Base-by-base conservation (phyloP, 2,329 filamentous ascomycete species). In the Drechslera avenae region DNA sequence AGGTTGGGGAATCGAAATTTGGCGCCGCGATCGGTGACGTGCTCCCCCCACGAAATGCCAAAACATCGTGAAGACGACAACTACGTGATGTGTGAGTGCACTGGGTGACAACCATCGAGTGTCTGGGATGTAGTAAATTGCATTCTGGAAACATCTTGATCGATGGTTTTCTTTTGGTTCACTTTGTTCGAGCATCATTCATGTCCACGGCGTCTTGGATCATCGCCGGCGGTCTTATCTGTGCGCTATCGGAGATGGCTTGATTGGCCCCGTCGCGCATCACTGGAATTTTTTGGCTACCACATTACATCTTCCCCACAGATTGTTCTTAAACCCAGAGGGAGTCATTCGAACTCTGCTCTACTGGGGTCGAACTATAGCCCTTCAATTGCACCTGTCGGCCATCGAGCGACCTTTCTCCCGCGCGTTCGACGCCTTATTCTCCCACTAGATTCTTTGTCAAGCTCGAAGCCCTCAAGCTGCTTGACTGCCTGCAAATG, bases 401-500 rank as follows among this genome's bases (percentile, higher is more conserved):
- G 46, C 48, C 56, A 56, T 54, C 50, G 48, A 53, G 57, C 62
- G 53, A 57, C 54, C 50, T 42, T 56, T 36, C 47, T 43, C 33
- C 32, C 52, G 54, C 61, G 57, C 57, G 53, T 54, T 56, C 54
- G 54, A 56, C 57, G 54, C 56, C 54, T 47, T 37, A 46, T 32
- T 46, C 47, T 54, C 33, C 52, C 35, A 33, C 39, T 34, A 36
- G 46, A 46, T 50, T 50, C 57, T 52, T 39, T 62, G 50, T 60
- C 58, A 63, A 72, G 69, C 69, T 69, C 56, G 48, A 60, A 65
- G 67, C 68, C 68, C 52, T 54, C 41, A 59, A 50, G 57, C 58
- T 65, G 60, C 64, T 62, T 62, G 60, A 67, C 60, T 61, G 60
- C 60, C 64, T 65, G 63, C 64, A 50, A 55, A 75, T 75, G 72